These are phyloP conservation scores for Penicillium sp. DNA, from an alignment of 2,329 filamentous ascomycete genomes.

Conservation along the genomic window DNA sequence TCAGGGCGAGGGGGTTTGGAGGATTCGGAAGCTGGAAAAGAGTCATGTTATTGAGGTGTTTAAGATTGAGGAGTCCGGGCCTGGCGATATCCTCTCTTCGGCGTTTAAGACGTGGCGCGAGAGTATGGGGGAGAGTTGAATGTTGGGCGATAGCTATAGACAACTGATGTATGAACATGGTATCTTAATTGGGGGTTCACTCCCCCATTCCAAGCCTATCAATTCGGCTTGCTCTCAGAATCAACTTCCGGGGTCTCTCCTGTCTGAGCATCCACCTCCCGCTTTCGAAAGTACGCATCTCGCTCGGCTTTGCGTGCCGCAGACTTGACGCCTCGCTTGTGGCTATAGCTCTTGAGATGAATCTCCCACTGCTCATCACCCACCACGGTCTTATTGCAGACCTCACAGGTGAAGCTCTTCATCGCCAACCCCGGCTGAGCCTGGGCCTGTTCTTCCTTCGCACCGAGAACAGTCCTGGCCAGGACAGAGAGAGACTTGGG, in stretches of 20 bases:
- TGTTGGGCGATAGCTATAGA: too few relatives aligned
- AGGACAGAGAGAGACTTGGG: conserved; percentile 60
- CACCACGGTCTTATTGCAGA: conserved; percentile 63
- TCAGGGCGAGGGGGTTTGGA: conserved; percentile 73
- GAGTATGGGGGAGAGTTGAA: too few relatives aligned
- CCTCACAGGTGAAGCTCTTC: conserved; percentile 63
- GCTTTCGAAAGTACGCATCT: conserved; percentile 36
- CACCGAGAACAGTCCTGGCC: conserved; percentile 60
- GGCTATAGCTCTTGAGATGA: conserved; percentile 58
- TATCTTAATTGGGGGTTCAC: background rate
- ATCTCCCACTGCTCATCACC: conserved; percentile 60
- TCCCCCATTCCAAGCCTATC: background rate
- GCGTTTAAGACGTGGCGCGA: conserved; percentile 74
- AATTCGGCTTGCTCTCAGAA: background rate
- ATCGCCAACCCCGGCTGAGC: conserved; percentile 51
- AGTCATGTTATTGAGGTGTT: conserved; percentile 71
- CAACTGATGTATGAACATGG: conserved; percentile 1
- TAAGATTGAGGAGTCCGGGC: conserved; percentile 71
- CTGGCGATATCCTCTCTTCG: conserved; percentile 73
- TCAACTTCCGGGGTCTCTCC: background rate
- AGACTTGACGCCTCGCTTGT: conserved; percentile 59
- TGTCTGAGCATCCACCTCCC: conserved; percentile 17
- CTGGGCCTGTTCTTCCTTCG: conserved; percentile 55
- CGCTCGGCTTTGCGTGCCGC: conserved; percentile 34
- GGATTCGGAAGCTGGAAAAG: conserved; percentile 68